Evolutionary conservation across 1,284 basidiomycete genomes (phyloP).

Genomic region (Volvariella surrecta): DNA sequence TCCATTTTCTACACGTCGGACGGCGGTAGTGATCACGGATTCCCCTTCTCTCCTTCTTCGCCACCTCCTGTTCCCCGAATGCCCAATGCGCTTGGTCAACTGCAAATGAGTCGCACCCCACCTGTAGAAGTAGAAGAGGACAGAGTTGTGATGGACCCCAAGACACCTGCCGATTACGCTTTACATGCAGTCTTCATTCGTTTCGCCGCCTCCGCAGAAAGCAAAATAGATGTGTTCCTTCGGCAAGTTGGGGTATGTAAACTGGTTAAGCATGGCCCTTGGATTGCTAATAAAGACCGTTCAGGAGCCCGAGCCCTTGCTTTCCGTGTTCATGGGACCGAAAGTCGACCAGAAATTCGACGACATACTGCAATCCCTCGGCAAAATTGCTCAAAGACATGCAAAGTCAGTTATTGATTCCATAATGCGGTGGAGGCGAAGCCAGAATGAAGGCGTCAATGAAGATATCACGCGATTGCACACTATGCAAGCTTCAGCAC

Average conservation of each 20-base stretch:
- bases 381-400: constrained; percentile 80
- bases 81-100: constrained; percentile 46
- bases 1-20: constrained; percentile 66
- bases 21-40: constrained; percentile 56
- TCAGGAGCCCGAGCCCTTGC: constrained; percentile 62
- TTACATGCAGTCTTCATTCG: constrained; percentile 81
- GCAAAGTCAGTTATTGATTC: constrained; percentile 82
- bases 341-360: constrained; percentile 76
- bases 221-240: constrained; percentile 69
- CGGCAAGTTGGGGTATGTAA: constrained; percentile 51
- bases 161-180: constrained; percentile 81
- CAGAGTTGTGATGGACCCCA: constrained; percentile 57
- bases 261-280: background rate
- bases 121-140: constrained; percentile 52
- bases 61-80: constrained; percentile 73
- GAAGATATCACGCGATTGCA: constrained; percentile 45
- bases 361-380: constrained; percentile 72
- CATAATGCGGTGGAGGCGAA: constrained; percentile 81
- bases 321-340: constrained; percentile 61
- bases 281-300: constrained; percentile 5
- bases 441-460: constrained; percentile 61
- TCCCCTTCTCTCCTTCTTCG: constrained; percentile 40
- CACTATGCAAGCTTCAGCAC: constrained; percentile 32
- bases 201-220: constrained; percentile 72
- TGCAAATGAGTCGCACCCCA: constrained; percentile 41